phyloP scores from a whole-genome alignment of 345 rosid genomes.

The Cardamine resedifolia region DNA sequence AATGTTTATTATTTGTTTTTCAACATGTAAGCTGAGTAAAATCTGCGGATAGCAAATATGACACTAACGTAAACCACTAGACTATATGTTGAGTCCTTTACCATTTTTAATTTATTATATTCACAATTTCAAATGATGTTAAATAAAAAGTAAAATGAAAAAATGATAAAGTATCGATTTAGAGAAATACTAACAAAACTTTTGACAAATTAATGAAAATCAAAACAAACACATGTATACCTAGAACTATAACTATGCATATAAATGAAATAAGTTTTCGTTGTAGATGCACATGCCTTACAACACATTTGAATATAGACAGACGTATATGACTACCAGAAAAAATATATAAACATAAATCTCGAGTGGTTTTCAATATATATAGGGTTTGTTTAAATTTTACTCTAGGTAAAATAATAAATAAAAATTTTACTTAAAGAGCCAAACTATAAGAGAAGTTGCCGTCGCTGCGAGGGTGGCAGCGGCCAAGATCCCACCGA shows the following conservation, averaged over 20 bases:
- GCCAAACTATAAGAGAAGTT: conserved; percentile 58
- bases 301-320: background rate
- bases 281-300: background rate
- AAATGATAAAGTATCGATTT: background rate
- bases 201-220: background rate
- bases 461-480: conserved; percentile 62
- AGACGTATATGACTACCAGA: background rate
- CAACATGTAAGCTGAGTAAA: background rate
- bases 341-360: background rate
- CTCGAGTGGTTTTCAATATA: background rate
- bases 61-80: background rate
- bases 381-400: background rate
- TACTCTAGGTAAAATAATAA: background rate
- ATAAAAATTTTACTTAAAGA: conserved; percentile 44
- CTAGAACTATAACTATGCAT: background rate
- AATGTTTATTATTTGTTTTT: too few species aligned
- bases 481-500: conserved; percentile 48
- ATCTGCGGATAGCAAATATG: background rate
- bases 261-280: background rate
- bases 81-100: background rate
- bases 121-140: background rate
- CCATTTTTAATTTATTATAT: too few species aligned
- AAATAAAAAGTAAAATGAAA: background rate
- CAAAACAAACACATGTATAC: background rate
- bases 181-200: background rate